Evolutionary conservation across 2,329 filamentous ascomycete genomes (phyloP).

Genomic region (Beauveria asiatica): DNA sequence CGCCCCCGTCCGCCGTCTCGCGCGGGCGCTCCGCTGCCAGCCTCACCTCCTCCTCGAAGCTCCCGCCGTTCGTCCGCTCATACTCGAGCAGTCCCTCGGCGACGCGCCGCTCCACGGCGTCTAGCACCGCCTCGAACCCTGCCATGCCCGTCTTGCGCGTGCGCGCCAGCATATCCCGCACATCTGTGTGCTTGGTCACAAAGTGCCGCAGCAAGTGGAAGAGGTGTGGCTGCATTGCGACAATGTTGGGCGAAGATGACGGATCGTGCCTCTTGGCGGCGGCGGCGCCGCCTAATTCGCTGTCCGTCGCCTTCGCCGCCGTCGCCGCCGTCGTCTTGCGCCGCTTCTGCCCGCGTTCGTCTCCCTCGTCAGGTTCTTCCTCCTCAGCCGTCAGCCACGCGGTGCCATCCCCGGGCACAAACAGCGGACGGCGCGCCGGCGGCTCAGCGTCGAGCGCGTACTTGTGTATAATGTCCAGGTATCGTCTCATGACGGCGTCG

Average conservation of each 20-base stretch:
- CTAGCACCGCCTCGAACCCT: constrained; percentile 68
- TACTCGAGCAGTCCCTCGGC: constrained; percentile 65
- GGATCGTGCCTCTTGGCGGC: constrained; percentile 21
- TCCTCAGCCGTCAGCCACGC: constrained; percentile 33
- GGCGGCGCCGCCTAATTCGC: background rate
- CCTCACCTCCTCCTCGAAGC: constrained; percentile 32
- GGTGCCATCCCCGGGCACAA: constrained; percentile 52
- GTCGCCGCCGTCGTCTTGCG: constrained; percentile 31
- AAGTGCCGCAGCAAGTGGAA: constrained; percentile 86
- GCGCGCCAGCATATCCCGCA: constrained; percentile 74
- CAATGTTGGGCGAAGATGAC: constrained; percentile 52
- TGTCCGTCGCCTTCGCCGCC: constrained; percentile 13
- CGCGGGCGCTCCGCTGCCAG: constrained; percentile 19
- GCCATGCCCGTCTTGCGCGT: constrained; percentile 61
- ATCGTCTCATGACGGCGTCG: constrained; percentile 78
- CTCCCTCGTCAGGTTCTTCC: constrained; percentile 24
- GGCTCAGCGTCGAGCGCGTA: constrained; percentile 60
- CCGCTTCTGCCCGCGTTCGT: constrained; percentile 45
- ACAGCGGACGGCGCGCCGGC: constrained; percentile 63
- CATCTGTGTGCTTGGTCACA: constrained; percentile 68
- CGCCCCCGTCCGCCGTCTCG: constrained; percentile 30
- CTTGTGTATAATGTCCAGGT: constrained; percentile 81
- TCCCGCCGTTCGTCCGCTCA: constrained; percentile 41
- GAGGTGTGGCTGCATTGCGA: constrained; percentile 80
- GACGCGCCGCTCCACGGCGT: constrained; percentile 66